Conservation (phyloP, 306 rosid genomes). For the Fragaria nilgerrensis region DNA sequence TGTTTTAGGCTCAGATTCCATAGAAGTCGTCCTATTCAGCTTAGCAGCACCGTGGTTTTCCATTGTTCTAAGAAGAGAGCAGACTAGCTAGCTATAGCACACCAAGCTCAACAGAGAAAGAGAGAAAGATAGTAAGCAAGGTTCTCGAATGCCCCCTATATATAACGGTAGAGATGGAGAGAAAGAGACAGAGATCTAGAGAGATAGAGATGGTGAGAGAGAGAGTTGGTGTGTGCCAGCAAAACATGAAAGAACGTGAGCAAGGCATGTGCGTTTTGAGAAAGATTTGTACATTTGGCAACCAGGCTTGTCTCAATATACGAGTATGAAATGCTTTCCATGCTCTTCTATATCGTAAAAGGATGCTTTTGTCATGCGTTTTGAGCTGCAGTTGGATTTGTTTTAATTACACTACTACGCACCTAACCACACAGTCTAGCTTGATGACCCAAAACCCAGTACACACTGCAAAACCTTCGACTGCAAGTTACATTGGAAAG, state of each 20-base stretch:
- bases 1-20: constrained; percentile 48
- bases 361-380: neutral
- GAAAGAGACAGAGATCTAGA: neutral
- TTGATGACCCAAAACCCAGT: neutral
- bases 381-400: constrained; percentile 4
- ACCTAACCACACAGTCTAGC: neutral
- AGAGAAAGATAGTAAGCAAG: neutral
- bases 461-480: neutral
- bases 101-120: neutral
- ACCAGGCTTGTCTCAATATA: neutral
- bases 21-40: constrained; percentile 37
- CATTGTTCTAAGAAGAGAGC: neutral
- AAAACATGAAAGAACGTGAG: neutral
- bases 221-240: neutral
- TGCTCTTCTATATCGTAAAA: neutral
- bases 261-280: neutral
- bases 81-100: neutral
- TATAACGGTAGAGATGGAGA: neutral
- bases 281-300: constrained; percentile 1
- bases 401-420: neutral
- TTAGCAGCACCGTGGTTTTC: neutral
- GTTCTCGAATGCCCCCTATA: neutral
- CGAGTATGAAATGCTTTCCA: neutral
- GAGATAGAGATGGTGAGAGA: neutral
- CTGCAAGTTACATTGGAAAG: neutral